Evolutionary conservation across 2,329 filamentous ascomycete species (phyloP), one percentile per base, ranked within the genome.

Genomic region (Botrytis paeoniae): DNA sequence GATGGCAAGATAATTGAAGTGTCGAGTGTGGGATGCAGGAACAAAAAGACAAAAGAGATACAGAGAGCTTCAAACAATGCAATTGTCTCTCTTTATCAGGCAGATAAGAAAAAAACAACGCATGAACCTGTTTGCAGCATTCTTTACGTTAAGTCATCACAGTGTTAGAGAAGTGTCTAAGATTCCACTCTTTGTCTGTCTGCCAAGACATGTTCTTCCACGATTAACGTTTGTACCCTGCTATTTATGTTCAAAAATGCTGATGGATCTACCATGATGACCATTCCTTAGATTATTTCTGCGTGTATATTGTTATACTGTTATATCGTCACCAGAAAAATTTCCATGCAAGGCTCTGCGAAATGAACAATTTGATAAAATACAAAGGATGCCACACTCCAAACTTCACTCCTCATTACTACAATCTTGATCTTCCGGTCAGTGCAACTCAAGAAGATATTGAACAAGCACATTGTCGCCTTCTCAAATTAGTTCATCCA

Each of bases 371-470:
- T 25, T 41, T 41, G 65, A 3, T 7, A 29, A n/a, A 57, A 57
- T 8, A 18, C 14, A 6, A 32, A 18, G 6, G 1, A 43, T 69
- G 51, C n/a, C 18, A 3, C 18, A 68, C 35, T 54, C 64, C 64
- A 12, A 29, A 32, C 8, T 43, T 43, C 18, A 68, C 18, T 12
- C 48, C 62, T n/a, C 70, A 72, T 43, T 68, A 72, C 41, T 72
- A 68, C 51, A 72, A 72, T 37, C 70, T 72, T 37, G 41, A 60
- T 22, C 16, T 72, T 41, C 70, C 63, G 8, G 25, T 32, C 12
- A 25, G 61, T 61, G 70, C 70, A 16, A 60, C 54, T 8, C 25
- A 16, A 32, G 18, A 29, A 18, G 22, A 72, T 6, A 35, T 72
- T 18, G 39, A 51, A 25, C 22, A 60, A 25, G 39, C 70, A 48